Conservation (phyloP, 345 rosid species). For the Draba incana region DNA sequence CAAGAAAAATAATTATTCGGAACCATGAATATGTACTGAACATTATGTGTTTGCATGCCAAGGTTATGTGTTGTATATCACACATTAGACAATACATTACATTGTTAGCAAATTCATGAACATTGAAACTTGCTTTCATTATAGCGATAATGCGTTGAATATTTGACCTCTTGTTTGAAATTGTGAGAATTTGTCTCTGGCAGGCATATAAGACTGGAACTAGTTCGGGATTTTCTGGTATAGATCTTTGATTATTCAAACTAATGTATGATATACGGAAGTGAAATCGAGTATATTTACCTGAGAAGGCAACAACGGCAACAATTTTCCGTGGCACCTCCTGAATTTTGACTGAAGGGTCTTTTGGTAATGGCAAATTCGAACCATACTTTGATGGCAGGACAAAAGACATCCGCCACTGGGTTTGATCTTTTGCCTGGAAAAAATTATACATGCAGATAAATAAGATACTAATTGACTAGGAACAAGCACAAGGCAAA, state of each 20-base stretch:
- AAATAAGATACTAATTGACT: neutral
- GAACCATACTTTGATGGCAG: conserved; percentile 88
- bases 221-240: neutral
- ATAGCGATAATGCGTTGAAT: neutral
- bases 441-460: conserved; percentile 18
- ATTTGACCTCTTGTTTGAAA: neutral
- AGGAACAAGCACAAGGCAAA: conserved; percentile 2
- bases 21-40: neutral
- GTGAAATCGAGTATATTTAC: conserved; percentile 43
- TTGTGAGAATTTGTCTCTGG: neutral
- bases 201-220: neutral
- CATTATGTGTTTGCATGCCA: neutral
- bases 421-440: conserved; percentile 61
- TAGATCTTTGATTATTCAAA: conserved; percentile 8
- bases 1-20: conserved; percentile 2
- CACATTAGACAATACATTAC: conserved; percentile 8
- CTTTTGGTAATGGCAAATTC: conserved; percentile 72
- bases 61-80: conserved; percentile 8
- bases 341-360: conserved; percentile 67
- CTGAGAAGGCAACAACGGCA: conserved; percentile 85
- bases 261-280: conserved; percentile 6
- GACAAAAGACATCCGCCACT: conserved; percentile 93
- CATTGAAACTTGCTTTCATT: neutral
- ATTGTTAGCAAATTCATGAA: neutral
- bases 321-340: conserved; percentile 72